phyloP scores from a whole-genome alignment of 768 basidiomycete species.

The Naganishia friedmannii region DNA sequence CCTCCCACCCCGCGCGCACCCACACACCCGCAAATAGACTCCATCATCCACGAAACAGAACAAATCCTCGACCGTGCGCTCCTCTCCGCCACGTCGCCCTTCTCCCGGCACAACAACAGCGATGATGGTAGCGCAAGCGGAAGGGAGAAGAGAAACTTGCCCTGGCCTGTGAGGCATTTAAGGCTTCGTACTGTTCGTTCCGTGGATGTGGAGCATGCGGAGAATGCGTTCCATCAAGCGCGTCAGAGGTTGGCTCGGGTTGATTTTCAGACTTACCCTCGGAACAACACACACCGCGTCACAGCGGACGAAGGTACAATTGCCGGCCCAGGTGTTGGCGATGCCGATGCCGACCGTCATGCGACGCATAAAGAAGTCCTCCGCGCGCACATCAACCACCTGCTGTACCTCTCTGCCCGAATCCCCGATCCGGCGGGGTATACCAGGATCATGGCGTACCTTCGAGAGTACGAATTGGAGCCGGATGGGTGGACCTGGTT shows the following conservation, averaged over 20 bases:
- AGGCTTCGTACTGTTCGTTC: conserved; percentile 10
- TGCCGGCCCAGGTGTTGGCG: too few species aligned
- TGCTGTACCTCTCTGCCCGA: conserved; percentile 40
- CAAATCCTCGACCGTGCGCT: conserved; percentile 1
- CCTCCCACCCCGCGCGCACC: too few species aligned
- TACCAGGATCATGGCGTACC: neutral
- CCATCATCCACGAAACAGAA: neutral
- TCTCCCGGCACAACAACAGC: neutral
- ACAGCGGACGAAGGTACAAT: too few species aligned
- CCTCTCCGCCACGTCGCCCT: neutral
- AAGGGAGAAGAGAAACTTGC: neutral
- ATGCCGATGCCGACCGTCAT: too few species aligned
- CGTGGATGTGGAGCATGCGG: conserved; percentile 22
- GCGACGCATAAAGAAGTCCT: conserved; percentile 64
- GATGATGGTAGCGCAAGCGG: too few species aligned
- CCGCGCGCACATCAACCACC: conserved; percentile 54
- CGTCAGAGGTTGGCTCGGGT: neutral
- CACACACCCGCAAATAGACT: neutral
- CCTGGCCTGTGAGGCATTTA: conserved; percentile 6
- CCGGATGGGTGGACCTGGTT: conserved; percentile 36
- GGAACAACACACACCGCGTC: too few species aligned
- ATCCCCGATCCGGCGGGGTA: conserved; percentile 8
- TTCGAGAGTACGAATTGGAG: conserved; percentile 5
- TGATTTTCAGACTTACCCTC: too few species aligned
- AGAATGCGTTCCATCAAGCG: conserved; percentile 13